Evolutionary conservation across 805 yeast species (phyloP), one percentile per base, ranked within the genome.

Genomic region (Metschnikowia dekortorum): DNA sequence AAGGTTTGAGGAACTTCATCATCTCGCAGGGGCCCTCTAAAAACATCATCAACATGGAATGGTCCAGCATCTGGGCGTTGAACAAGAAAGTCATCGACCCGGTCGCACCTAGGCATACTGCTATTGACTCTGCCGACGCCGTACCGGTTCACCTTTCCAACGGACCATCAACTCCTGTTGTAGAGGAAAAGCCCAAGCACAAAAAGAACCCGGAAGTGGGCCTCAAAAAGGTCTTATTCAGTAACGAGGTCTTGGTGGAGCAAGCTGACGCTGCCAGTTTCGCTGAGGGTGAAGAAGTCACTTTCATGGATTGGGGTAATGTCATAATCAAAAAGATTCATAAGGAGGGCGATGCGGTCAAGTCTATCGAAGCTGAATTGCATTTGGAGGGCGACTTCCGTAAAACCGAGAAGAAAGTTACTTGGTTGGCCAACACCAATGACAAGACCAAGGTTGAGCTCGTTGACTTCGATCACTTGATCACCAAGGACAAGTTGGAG

Each of bases 251-350:
- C 42, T 72, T 89, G 60, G 76, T 92, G 62, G 97, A 91, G 65
- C 96, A 88, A 74, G 92, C 78, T 30, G 98, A 92, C 70, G 84
- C 91, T 42, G 75, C 85, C 53, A 60, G 74, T 7, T 68, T 78
- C 40, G 82, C 78, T 58, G 92, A 83, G 39, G 88, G 86, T 56
- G 98, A 92, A 73, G 98, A 92, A 75, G 77, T 91, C 55, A 92
- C 98, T n/a, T 80, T 92, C 63, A 92, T 92, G 98, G 97, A 92
- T 73, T 92, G 98, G 98, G 98, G 97, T 79, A 92, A 92, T 68
- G 87, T 83, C 51, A 86, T 92, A 58, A 74, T 91, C 57, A 80
- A 85, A 57, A 81, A 82, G 67, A 79, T 91, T 64, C 72, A 71
- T 66, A 84, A 80, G 67, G 83, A 82, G 55, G 86, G 80, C 52